Conservation (phyloP, 257 asterid genomes). For the Leonotis leonurus region DNA sequence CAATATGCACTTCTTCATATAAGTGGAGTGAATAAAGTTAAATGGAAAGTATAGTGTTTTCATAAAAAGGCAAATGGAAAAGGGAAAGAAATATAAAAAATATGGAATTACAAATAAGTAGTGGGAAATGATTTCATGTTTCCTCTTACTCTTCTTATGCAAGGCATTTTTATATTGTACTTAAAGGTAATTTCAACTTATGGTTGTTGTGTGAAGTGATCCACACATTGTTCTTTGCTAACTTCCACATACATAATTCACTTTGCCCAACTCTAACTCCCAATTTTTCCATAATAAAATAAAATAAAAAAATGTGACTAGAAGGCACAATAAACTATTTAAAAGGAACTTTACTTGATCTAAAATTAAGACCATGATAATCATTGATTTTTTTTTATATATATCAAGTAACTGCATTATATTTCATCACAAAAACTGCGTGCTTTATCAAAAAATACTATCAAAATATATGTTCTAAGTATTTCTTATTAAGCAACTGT, state of each 20-base stretch:
- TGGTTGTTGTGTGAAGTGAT: not conserved
- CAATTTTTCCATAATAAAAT: no score
- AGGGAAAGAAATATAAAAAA: not conserved
- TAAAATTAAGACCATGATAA: no score
- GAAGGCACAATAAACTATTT: no score
- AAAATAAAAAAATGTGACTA: no score
- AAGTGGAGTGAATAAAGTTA: not conserved
- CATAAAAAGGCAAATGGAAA: not conserved
- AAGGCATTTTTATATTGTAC: not conserved
- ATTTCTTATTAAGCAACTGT: no score
- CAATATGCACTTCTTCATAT: no score
- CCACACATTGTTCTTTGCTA: not conserved
- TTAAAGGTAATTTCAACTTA: conserved; percentile 9
- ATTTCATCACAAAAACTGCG: no score
- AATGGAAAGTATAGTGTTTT: conserved; percentile 6
- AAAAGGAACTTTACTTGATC: no score
- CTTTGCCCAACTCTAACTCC: not conserved
- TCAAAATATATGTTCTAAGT: no score
- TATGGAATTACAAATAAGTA: conserved; percentile 9
- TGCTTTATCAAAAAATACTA: no score
- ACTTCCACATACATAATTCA: conserved; percentile 1
- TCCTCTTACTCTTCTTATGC: conserved; percentile 14
- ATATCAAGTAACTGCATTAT: no score
- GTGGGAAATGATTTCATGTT: conserved; percentile 2
- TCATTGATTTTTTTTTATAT: no score